Conservation (phyloP, 2,329 filamentous ascomycete species). For the Tolypocladium paradoxum region DNA sequence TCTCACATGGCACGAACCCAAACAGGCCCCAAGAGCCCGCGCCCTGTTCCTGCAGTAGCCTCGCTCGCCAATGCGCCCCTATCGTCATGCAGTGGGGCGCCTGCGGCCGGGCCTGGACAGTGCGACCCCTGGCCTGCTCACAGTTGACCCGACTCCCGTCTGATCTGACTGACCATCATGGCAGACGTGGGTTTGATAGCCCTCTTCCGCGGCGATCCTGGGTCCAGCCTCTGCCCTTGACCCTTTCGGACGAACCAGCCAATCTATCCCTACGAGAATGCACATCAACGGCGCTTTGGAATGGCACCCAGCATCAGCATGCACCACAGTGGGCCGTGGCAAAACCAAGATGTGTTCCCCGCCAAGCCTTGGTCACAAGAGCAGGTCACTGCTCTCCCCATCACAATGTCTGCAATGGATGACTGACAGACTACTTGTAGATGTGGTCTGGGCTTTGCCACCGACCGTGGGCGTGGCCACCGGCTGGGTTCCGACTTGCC, state of each 20-base stretch:
- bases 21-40: neutral
- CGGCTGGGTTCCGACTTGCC: neutral
- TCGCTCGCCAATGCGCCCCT: constrained; percentile 3
- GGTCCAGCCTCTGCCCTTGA: no score
- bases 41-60: constrained; percentile 9
- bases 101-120: neutral
- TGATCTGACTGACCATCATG: neutral
- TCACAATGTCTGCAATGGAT: neutral
- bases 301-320: neutral
- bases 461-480: neutral
- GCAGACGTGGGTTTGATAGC: neutral
- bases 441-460: neutral
- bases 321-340: neutral
- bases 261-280: no score
- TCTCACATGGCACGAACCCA: neutral
- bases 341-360: no score
- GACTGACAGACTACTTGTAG: neutral
- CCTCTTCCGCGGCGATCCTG: neutral
- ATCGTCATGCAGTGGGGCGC: constrained; percentile 4
- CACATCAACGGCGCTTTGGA: no score
- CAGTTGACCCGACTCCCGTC: neutral
- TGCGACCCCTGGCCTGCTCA: neutral
- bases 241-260: neutral
- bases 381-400: no score
- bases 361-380: neutral